These are phyloP conservation scores for Gyromitra esculenta DNA, from an alignment of 2,329 filamentous ascomycete species.

Conservation along the genomic window DNA sequence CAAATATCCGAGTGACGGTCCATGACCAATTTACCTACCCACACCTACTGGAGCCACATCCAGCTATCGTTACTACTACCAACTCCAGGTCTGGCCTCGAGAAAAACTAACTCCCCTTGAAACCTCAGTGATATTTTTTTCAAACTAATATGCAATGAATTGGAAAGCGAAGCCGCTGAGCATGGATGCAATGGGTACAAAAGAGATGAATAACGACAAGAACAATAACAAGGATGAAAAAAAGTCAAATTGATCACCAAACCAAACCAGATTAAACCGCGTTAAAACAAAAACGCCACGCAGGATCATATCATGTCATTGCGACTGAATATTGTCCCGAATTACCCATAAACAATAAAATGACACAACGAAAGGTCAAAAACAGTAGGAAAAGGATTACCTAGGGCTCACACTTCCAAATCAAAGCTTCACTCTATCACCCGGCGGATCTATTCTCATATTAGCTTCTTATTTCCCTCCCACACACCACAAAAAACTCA, in stretches of 20 bases:
- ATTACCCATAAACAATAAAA: neutral
- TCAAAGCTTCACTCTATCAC: constrained; percentile 49
- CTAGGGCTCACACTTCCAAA: too few relatives aligned
- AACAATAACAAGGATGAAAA: neutral
- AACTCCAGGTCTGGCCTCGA: neutral
- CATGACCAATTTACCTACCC: neutral
- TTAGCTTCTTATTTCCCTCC: neutral
- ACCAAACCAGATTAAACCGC: constrained; percentile 4
- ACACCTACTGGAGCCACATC: neutral
- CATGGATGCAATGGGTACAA: constrained; percentile 2
- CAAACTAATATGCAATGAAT: neutral
- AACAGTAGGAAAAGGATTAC: neutral
- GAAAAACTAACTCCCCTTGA: neutral
- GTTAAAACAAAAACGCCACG: constrained; percentile 26
- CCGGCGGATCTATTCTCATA: constrained; percentile 19
- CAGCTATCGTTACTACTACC: neutral
- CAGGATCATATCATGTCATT: neutral
- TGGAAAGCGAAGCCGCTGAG: neutral
- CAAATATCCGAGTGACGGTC: neutral
- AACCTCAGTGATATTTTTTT: neutral
- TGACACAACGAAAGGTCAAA: neutral
- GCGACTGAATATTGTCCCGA: neutral
- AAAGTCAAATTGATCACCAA: constrained; percentile 16
- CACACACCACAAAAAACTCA: constrained; percentile 11
- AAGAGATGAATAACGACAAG: neutral